Evolutionary conservation across 2,329 filamentous ascomycete species (phyloP), one percentile per base, ranked within the genome.

Genomic region (Colletotrichum higginsianum): DNA sequence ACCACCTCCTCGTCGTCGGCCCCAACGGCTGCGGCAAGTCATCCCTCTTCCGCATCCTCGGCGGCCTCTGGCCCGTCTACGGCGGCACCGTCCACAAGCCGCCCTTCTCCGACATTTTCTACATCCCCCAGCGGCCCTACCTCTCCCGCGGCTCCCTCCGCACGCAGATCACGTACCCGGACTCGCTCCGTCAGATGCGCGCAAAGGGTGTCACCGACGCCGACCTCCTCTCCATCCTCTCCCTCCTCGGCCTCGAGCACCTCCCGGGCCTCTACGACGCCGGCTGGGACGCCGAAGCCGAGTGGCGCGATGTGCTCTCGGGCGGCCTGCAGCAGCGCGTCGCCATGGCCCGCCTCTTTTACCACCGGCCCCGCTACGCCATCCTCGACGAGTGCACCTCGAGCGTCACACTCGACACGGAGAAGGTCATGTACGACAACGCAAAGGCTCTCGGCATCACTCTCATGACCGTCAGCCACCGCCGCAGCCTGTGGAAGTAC

Each of bases 21-120:
- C 96, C 96, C 26, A 99, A 99, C 80, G 96, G 96, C 47, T 99
- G 96, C 81, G 96, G 96, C 52, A 99, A 99, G 82, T 98, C 94
- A 0, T 97, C 93, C 18, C 88, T 99, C 3, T 99, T 99, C 89
- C 92, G 96, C 47, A 99, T 99, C 76, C 89, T 99, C 1, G 96
- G 96, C 73, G 96, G 96, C 0, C 87, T 99, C 3, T 99, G 96
- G 96, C 96, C 96, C 18, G 96, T 98, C 15, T 99, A 99, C 81
- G 96, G 96, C 75, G 96, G 96, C 62, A 94, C 90, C 1, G 96
- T 99, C 23, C 89, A 94, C 77, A 98, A 98, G 81, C 96, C 96
- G 1, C 91, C 93, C 2, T 96, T 96, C 78, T 91, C 94, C 75
- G 93, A 96, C 79, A 98, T 99, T 79, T 99, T 98, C 84, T 99